A percentile compares a stretch with the other conserved stretches of the same genome.
These are phyloP conservation scores for Colletotrichum costaricense DNA, from an alignment of 2,329 filamentous ascomycete genomes.

Conservation along the genomic window DNA sequence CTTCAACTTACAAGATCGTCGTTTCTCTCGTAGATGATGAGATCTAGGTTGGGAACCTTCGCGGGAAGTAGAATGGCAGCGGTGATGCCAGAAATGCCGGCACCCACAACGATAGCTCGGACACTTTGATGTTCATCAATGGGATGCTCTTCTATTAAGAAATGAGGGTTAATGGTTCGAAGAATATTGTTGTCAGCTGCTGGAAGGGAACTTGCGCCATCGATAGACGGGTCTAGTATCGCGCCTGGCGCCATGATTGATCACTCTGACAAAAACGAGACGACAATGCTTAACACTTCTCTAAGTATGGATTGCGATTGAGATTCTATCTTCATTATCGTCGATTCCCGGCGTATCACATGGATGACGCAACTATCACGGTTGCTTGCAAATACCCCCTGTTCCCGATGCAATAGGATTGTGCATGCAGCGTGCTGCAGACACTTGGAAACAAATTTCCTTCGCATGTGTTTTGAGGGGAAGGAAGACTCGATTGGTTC, in stretches of 20 bases:
- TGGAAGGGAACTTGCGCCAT: background rate
- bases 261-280: background rate
- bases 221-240: background rate
- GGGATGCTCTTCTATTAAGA: background rate
- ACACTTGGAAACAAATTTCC: background rate
- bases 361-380: background rate
- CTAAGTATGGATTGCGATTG: background rate
- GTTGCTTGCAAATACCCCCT: background rate
- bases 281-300: background rate
- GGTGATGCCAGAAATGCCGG: slow-evolving; percentile 71
- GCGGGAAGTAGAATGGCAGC: slow-evolving; percentile 74
- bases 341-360: background rate
- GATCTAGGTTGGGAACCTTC: slow-evolving; percentile 74
- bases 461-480: background rate
- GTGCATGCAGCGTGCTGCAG: background rate
- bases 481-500: background rate
- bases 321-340: background rate
- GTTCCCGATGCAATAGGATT: background rate
- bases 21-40: slow-evolving; percentile 76
- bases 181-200: background rate
- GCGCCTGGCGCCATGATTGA: background rate
- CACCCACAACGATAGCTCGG: slow-evolving; percentile 71
- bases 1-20: slow-evolving; percentile 66
- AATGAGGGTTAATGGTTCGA: background rate
- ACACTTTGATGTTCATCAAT: slow-evolving; percentile 58